Conservation (phyloP, 805 yeast species). For the Teunomyces atbi region DNA sequence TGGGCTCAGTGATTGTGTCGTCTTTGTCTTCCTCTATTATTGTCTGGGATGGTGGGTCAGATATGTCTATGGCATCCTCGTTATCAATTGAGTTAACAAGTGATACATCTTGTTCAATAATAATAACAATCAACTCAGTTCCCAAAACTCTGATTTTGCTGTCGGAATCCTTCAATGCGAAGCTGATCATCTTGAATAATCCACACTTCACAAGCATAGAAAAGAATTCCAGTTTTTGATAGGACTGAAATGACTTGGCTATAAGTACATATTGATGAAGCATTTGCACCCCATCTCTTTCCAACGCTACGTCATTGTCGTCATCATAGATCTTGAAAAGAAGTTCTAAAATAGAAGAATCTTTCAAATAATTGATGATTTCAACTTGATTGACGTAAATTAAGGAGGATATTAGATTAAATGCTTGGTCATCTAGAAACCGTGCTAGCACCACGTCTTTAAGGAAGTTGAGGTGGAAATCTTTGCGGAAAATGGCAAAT, state of each 20-base stretch:
- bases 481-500: constrained; percentile 57
- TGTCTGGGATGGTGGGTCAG: constrained; percentile 6
- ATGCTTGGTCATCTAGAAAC: constrained; percentile 75
- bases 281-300: constrained; percentile 71
- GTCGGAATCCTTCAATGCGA: constrained; percentile 59
- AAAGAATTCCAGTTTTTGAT: constrained; percentile 65
- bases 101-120: constrained; percentile 80
- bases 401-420: constrained; percentile 62
- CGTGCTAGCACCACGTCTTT: constrained; percentile 86
- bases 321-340: constrained; percentile 58
- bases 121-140: constrained; percentile 74
- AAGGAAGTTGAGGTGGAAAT: constrained; percentile 74
- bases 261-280: constrained; percentile 77
- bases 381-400: constrained; percentile 69
- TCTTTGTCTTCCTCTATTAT: constrained; percentile 13
- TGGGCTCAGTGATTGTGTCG: constrained; percentile 13
- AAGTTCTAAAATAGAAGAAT: constrained; percentile 48
- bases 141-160: constrained; percentile 62
- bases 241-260: constrained; percentile 62
- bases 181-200: constrained; percentile 64
- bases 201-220: constrained; percentile 64
- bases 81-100: constrained; percentile 34
- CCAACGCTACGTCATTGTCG: constrained; percentile 11
- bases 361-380: constrained; percentile 57
- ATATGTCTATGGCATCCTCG: constrained; percentile 6